Evolutionary conservation across 768 basidiomycete species (phyloP).

Genomic region (Asterophora lycoperdoides): DNA sequence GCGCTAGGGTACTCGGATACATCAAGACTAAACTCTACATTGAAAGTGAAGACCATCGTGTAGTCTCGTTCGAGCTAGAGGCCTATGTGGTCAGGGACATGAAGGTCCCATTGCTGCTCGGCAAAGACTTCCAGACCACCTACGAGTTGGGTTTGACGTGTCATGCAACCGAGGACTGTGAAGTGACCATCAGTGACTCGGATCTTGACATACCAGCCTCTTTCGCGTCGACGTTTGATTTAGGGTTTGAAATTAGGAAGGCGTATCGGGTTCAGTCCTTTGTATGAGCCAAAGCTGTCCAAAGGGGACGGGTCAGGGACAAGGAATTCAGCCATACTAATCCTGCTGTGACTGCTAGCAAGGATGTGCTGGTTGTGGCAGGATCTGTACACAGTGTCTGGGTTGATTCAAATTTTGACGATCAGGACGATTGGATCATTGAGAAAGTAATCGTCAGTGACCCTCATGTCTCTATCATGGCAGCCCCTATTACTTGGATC

Average conservation of each 20-base stretch:
- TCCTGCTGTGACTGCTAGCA: neutral
- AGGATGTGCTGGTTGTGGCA: neutral
- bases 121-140: conserved; percentile 29
- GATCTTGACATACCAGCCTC: conserved; percentile 1
- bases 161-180: conserved; percentile 4
- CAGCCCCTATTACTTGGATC: neutral
- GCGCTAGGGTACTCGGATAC: too few relatives aligned
- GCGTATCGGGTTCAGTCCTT: conserved; percentile 7
- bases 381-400: conserved; percentile 6
- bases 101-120: conserved; percentile 26
- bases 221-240: conserved; percentile 4
- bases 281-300: neutral
- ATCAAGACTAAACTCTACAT: too few relatives aligned
- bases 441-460: conserved; percentile 14
- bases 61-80: conserved; percentile 23
- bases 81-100: conserved; percentile 29
- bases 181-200: conserved; percentile 1
- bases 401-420: conserved; percentile 5
- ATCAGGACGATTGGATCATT: conserved; percentile 17
- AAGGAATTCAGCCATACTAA: neutral
- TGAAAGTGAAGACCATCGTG: neutral
- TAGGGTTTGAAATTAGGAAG: conserved; percentile 17
- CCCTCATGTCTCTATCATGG: neutral
- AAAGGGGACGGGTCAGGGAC: neutral
- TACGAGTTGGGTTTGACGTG: conserved; percentile 14